These are phyloP conservation scores for Vinca minor DNA, from an alignment of 257 asterid species.

Conservation along the genomic window DNA sequence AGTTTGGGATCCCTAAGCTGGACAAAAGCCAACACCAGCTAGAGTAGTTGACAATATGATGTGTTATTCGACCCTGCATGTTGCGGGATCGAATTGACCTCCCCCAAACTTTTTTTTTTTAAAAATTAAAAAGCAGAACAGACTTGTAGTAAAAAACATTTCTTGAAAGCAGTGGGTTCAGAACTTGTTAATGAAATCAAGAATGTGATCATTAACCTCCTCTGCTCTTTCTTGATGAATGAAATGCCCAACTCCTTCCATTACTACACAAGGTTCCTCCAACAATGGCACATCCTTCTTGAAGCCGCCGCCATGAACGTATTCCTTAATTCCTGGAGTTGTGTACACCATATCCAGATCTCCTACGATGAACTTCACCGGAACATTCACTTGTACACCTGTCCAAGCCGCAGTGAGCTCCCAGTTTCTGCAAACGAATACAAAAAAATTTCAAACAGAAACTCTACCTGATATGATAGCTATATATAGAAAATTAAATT, in stretches of 20 bases:
- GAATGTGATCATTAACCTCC: conserved; percentile 38
- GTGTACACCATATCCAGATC: conserved; percentile 67
- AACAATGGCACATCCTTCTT: conserved; percentile 68
- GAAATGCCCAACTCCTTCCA: conserved; percentile 70
- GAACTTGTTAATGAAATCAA: conserved; percentile 43
- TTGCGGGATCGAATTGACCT: too few relatives aligned
- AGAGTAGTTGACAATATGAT: background rate
- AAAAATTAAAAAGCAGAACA: too few relatives aligned
- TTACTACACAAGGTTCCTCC: conserved; percentile 54
- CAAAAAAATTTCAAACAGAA: too few relatives aligned
- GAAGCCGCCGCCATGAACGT: conserved; percentile 77
- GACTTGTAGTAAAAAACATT: background rate
- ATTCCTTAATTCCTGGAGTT: conserved; percentile 80
- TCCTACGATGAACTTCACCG: conserved; percentile 74
- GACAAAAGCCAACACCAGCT: background rate
- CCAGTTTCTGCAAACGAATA: conserved; percentile 51
- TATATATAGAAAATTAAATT: too few relatives aligned
- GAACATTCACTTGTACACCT: conserved; percentile 56
- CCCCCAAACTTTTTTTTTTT: too few relatives aligned
- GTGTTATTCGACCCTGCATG: too few relatives aligned
- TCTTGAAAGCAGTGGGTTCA: background rate
- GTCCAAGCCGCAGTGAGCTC: conserved; percentile 78
- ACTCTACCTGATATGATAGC: too few relatives aligned
- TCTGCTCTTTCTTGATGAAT: conserved; percentile 77
- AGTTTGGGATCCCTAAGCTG: background rate